Evolutionary conservation across 75 land plant species (phyloP).

Genomic region (Larix kaempferi): DNA sequence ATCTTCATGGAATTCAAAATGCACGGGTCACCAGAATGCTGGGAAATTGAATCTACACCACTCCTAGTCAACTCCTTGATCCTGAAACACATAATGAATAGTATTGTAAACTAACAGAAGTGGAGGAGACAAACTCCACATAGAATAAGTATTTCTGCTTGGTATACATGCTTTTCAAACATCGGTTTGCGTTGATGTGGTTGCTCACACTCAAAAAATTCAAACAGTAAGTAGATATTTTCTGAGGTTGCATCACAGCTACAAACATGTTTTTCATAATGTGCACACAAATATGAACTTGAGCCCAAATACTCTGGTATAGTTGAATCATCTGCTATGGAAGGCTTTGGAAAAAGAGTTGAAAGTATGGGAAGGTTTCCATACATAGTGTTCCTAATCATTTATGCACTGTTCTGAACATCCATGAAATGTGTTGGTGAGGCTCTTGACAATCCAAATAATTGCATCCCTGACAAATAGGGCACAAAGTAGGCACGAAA

Average conservation of each 20-base stretch:
- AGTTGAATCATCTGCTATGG: background rate
- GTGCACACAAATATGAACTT: background rate
- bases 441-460: slow-evolving; percentile 29
- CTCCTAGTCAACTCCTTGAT: slow-evolving; percentile 40
- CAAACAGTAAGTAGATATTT: slow-evolving; percentile 46
- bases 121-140: background rate
- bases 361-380: slow-evolving; percentile 17
- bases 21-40: slow-evolving; percentile 25
- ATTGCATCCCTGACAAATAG: slow-evolving; percentile 67
- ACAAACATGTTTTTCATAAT: background rate
- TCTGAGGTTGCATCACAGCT: slow-evolving; percentile 4
- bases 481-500: slow-evolving; percentile 72
- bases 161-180: background rate
- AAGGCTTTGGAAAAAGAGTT: slow-evolving; percentile 18
- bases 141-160: background rate
- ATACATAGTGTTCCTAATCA: background rate
- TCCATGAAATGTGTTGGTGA: background rate
- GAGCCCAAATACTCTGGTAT: background rate
- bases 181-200: slow-evolving; percentile 61
- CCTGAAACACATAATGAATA: slow-evolving; percentile 23
- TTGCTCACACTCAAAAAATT: slow-evolving; percentile 61
- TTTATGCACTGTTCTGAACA: background rate
- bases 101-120: background rate
- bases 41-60: slow-evolving; percentile 5
- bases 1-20: slow-evolving; percentile 19